Base-by-base conservation (phyloP, 2,329 filamentous ascomycete species). In the Sphaceloma murrayae region DNA sequence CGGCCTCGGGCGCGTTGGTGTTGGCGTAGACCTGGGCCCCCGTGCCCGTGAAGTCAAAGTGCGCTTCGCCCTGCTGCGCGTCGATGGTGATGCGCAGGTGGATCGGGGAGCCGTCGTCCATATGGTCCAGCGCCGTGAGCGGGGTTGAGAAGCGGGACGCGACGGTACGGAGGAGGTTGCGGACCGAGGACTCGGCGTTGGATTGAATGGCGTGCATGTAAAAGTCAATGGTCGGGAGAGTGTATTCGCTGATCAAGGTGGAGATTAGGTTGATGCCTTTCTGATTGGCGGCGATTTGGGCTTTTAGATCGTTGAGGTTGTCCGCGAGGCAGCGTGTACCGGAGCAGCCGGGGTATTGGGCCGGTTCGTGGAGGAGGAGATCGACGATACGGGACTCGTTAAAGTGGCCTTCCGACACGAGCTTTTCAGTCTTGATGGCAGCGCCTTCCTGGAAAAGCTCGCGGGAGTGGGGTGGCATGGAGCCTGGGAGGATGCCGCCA, bases 71-170 rank as follows among this genome's bases (percentile, higher is more conserved):
- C 31, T 82, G 78, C 0, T 78, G 70, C 0, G 75, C 73, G 55
- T 89, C 76, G 51, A 93, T 91, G 1, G 76, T 80, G 8, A 93
- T 73, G 49, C 78, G 80, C 5, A 93, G 71, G 42, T 74, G 69
- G 54, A 93, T 89, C 0, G 84, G 82, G 7, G 75, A 83, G 18
- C 85, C 85, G 54, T 93, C 85, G 53, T 93, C 86, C 83, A 93
- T 91, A 65, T 80, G 85, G 56, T 94, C 85, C 1, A 80, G 69
- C 0, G 86, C 82, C 5, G 75, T 73, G 0, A 93, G 72, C 46
- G 77, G 72, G 2, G 80, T 80, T 51, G 77, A 72, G 52, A 86
- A 85, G 17, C 77, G 72, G 49, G 73, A 73, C 54, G 77, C 72
- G n/a, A 89, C 78, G 2, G 75, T 68, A 56, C 82, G 86, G 19